Evolutionary conservation across 257 asterid species (phyloP), one percentile per base, ranked within the genome.

Genomic region (Plantago elongata): DNA sequence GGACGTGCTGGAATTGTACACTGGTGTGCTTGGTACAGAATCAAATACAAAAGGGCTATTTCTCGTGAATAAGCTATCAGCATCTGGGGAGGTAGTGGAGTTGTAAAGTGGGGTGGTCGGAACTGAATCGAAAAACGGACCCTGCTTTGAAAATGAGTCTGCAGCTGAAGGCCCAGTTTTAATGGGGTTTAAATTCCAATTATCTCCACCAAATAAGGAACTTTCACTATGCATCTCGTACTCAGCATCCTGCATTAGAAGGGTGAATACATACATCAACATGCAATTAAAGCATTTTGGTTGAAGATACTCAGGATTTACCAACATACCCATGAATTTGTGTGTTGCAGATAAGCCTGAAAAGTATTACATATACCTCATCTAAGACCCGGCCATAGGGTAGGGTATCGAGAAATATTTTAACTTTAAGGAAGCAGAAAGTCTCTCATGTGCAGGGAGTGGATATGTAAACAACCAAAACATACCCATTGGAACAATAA

Each of bases 141-240:
- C 84, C 74, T 73, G 81, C 59, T 66, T 74, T 17, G 77, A 71
- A 29, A 75, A 62, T 44, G 63, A 57, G n/a, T 75, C 85, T 13
- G 52, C 15, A 56, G 69, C 62, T 46, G 68, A 77, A 47, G 81
- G 42, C 45, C 83, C 85, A 0, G 97, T 90, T 88, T 45, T 85
- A 16, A 90, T 90, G 59, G 96, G 96, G 80, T 74, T 83, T 66
- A 90, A 83, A 68, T 77, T 73, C 98, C 96, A 88, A 69, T 79
- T 87, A 13, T 86, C 92, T 9, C 78, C 70, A 49, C 81, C 80
- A 72, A 86, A 91, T 51, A 81, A 69, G 64, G 90, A 78, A 71
- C 66, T 71, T 38, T 68, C 89, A 46, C 60, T 71, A 29, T 22
- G 81, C 66, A 61, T 79, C 70, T 69, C 85, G n/a, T 9, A 60